Evolutionary conservation across 192 early-diverging fungal species (phyloP).

Genomic region (Coemansia pectinata): DNA sequence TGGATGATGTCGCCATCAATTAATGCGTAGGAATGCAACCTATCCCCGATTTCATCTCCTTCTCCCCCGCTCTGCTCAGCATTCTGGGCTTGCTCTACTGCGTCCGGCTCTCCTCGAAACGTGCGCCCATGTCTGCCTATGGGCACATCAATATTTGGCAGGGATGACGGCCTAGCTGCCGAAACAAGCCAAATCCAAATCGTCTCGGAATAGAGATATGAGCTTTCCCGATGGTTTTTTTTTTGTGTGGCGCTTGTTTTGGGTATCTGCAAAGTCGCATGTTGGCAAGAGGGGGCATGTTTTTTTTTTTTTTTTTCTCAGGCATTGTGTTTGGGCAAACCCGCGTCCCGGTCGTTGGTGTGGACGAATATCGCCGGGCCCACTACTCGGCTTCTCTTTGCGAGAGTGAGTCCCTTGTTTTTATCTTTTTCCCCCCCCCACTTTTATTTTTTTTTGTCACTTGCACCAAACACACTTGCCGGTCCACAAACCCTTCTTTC

Average conservation of each 20-base stretch:
- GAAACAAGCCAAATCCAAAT: neutral
- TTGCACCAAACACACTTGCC: neutral
- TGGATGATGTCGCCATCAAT: neutral
- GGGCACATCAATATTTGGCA: neutral
- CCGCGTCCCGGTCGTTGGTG: neutral
- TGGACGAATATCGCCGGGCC: slow-evolving; percentile 1
- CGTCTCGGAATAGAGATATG: neutral
- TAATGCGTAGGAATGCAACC: neutral
- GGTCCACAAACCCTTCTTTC: neutral
- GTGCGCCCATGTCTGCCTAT: neutral
- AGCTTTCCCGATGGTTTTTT: neutral
- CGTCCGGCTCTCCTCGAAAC: slow-evolving; percentile 1
- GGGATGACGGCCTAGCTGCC: neutral
- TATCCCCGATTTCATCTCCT: neutral
- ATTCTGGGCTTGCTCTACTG: neutral
- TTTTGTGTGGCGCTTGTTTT: slow-evolving; percentile 9
- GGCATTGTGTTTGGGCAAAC: slow-evolving; percentile 5
- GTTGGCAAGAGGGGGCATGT: neutral
- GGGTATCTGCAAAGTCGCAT: neutral
- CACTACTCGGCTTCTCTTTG: neutral
- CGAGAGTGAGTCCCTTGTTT: neutral
- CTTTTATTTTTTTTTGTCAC: neutral
- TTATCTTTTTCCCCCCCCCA: slow-evolving; percentile 1
- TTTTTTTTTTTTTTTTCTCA: slow-evolving; percentile 5
- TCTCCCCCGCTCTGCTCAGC: slow-evolving; percentile 3